These are phyloP conservation scores for Sphagnurus paluster DNA, from an alignment of 1,284 basidiomycete species.

Conservation along the genomic window DNA sequence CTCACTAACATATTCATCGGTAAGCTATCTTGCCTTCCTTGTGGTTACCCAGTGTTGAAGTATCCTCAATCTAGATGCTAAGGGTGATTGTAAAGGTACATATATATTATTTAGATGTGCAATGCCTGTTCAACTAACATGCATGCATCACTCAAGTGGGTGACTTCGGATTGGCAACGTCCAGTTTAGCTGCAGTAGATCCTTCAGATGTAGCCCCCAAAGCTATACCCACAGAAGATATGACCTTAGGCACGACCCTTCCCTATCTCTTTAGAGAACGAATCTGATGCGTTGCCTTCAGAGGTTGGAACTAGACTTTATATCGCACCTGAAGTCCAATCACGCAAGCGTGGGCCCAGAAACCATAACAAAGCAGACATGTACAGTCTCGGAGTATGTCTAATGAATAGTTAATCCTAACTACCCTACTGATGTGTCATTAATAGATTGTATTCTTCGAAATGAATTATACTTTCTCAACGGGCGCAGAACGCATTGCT, in stretches of 20 bases:
- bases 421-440: not conserved
- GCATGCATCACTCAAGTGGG: constrained; percentile 60
- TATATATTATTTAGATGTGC: constrained; percentile 1
- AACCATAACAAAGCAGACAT: constrained; percentile 90
- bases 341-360: constrained; percentile 59
- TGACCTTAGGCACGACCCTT: constrained; percentile 63
- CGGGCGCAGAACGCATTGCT: constrained; percentile 82
- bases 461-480: constrained; percentile 92
- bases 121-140: not conserved
- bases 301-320: constrained; percentile 93
- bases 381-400: constrained; percentile 85
- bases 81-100: constrained; percentile 87
- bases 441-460: constrained; percentile 92
- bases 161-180: constrained; percentile 92
- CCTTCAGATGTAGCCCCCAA: constrained; percentile 60
- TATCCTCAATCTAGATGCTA: constrained; percentile 56
- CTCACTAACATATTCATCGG: constrained; percentile 91
- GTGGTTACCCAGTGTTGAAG: not conserved
- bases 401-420: not conserved
- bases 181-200: constrained; percentile 76
- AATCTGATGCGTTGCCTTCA: constrained; percentile 23
- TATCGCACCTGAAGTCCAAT: constrained; percentile 87
- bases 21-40: constrained; percentile 29
- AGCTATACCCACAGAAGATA: constrained; percentile 52
- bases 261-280: not conserved